Conservation (phyloP, 208 protist species). For the Acanthamoeba triangularis region DNA sequence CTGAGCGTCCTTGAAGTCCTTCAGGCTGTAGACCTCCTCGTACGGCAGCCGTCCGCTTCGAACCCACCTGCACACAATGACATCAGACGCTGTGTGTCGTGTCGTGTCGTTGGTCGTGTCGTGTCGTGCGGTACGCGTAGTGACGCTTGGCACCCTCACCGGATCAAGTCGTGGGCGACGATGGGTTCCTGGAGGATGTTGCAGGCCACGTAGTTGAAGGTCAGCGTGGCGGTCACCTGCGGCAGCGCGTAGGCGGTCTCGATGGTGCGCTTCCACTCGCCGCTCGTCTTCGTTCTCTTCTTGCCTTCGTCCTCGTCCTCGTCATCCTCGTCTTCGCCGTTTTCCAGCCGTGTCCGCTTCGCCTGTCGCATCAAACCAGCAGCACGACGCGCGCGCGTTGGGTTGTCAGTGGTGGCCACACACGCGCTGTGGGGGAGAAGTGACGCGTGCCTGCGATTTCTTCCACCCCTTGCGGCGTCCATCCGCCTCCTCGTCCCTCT, state of each 20-base stretch:
- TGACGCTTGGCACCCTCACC: slow-evolving; percentile 95
- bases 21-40: slow-evolving; percentile 3
- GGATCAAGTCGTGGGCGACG: slow-evolving; percentile 93
- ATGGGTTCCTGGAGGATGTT: slow-evolving; percentile 95
- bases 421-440: too few species aligned
- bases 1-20: background rate
- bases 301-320: background rate
- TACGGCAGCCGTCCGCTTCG: background rate
- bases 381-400: too few species aligned
- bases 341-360: background rate
- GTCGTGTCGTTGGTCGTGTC: background rate
- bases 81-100: background rate
- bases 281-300: slow-evolving; percentile 29
- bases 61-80: background rate
- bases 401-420: too few species aligned
- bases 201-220: slow-evolving; percentile 91
- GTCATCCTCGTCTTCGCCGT: background rate
- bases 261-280: slow-evolving; percentile 72
- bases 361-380: too few species aligned
- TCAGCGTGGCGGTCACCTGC: slow-evolving; percentile 89
- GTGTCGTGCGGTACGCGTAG: slow-evolving; percentile 71
- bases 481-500: background rate
- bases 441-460: too few species aligned
- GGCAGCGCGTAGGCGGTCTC: slow-evolving; percentile 91
- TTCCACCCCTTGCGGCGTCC: background rate